Base-by-base conservation (phyloP, 2,329 filamentous ascomycete species). In the Chaetomium sp. region DNA sequence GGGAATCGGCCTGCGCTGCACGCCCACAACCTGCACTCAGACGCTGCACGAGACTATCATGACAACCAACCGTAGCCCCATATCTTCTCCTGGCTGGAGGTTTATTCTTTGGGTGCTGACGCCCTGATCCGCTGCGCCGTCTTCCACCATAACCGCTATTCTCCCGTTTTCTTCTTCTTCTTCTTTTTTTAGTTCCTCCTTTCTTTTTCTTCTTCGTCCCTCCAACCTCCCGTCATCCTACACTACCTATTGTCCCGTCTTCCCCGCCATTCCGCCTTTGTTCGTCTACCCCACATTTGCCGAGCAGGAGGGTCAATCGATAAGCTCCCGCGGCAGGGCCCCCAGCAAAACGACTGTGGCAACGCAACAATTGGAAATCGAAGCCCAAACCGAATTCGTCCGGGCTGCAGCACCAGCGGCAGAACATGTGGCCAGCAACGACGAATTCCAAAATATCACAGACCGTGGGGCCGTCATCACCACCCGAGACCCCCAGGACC, bases 71-170 rank as follows among this genome's bases (percentile, higher is more conserved):
- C 71, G 67, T 66, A 70, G 65, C 60, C 66, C 69, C 63, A 66
- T 70, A 61, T 67, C 64, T 66, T 74, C 71, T 72, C 74, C 72
- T 68, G 68, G 67, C 66, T 72, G 74, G 74, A 75, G 74, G 68
- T 70, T 72, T 67, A 65, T 73, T 68, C 69, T 71, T 66, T 70
- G 71, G 72, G 68, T 72, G 61, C 68, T 74, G 65, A 72, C 69
- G 58, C 73, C 72, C 64, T 76, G 68, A 74, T 61, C 60, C 59
- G 27, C 59, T 60, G 60, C 61, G 47, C 59, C 56, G 53, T 61
- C 54, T 59, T 27, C 36, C 40, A 36, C 33, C 19, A 27, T 27
- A 27, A 27, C 19, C 19, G 19, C 19, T 27, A 27, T 5, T 11
- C n/a, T 37, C 35, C 27, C 6, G 14, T 48, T 38, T 48, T 45